Evolutionary conservation across 345 rosid genomes (phyloP).

Genomic region (Gynandropsis gynandra): DNA sequence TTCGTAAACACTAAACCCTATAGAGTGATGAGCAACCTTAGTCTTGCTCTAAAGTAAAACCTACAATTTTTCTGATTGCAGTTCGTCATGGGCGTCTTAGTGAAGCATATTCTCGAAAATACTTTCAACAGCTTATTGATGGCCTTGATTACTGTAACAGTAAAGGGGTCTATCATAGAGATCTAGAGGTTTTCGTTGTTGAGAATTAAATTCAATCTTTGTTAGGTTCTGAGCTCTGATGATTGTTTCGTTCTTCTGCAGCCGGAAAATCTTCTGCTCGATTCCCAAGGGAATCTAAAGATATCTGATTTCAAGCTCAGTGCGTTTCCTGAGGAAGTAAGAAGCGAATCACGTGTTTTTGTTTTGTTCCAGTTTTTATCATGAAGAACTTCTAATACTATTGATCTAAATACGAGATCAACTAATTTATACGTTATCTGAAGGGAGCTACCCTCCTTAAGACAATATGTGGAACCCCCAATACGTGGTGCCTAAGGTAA

Average conservation of each 20-base stretch:
- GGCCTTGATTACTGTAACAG: slow-evolving; percentile 77
- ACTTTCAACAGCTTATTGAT: slow-evolving; percentile 86
- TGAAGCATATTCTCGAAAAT: slow-evolving; percentile 62
- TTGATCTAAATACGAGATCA: too few relatives aligned
- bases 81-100: slow-evolving; percentile 55
- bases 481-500: slow-evolving; percentile 86
- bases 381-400: background rate
- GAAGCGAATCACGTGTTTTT: slow-evolving; percentile 14
- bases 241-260: slow-evolving; percentile 26
- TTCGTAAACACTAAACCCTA: too few relatives aligned
- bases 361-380: background rate
- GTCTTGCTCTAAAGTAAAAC: too few relatives aligned
- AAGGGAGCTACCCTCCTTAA: slow-evolving; percentile 81
- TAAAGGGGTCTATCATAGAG: slow-evolving; percentile 80
- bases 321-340: slow-evolving; percentile 69
- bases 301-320: slow-evolving; percentile 94
- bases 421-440: background rate
- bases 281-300: slow-evolving; percentile 68
- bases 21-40: too few relatives aligned
- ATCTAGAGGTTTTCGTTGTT: slow-evolving; percentile 60
- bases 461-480: slow-evolving; percentile 92
- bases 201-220: slow-evolving; percentile 2
- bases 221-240: slow-evolving; percentile 18
- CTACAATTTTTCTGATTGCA: too few relatives aligned
- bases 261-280: slow-evolving; percentile 84